Evolutionary conservation across 2,329 filamentous ascomycete species (phyloP), one percentile per base, ranked within the genome.

Genomic region (Neonectria sp.): DNA sequence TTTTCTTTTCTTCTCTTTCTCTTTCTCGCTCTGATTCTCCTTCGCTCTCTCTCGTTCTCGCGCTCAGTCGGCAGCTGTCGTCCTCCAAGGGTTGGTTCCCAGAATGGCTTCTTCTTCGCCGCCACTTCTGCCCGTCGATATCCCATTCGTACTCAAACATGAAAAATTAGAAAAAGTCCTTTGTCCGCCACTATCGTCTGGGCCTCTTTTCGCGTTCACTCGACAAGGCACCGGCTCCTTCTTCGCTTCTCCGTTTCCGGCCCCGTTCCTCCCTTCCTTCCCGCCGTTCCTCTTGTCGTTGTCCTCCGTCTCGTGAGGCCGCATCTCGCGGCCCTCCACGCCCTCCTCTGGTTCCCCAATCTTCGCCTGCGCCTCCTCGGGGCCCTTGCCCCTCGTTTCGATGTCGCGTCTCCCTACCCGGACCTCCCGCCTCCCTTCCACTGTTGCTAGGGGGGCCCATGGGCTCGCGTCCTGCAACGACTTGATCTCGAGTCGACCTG

Each of bases 121-220:
- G 37, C n/a, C 48, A 43, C 46, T 51, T 62, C 21, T 40, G 25
- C 43, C 52, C 17, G 27, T 43, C 37, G 33, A 25, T 21, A 25
- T 68, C 60, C 67, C 63, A 66, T 70, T 65, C 63, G 51, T 65
- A 65, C 58, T 69, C 61, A 68, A 70, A 68, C 68, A 71, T 67
- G 51, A 53, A 25, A 51, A 51, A 17, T 31, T 51, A 59, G 63
- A 60, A 60, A 55, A 63, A 63, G 53, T 55, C 29, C 48, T 9
- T 60, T 57, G 31, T 59, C 67, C 58, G 53, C 55, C 56, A 63
- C 76, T 82, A 88, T 73, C 85, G 84, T 77, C 88, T 83, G 69
- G 80, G 83, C 76, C 88, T 82, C 82, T 90, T 90, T 68, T 89
- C 87, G 65, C 85, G 81, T 45, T 88, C 86, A 72, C 77, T 83